phyloP scores from a whole-genome alignment of 306 rosid genomes.

The Ormosia semicastrata region DNA sequence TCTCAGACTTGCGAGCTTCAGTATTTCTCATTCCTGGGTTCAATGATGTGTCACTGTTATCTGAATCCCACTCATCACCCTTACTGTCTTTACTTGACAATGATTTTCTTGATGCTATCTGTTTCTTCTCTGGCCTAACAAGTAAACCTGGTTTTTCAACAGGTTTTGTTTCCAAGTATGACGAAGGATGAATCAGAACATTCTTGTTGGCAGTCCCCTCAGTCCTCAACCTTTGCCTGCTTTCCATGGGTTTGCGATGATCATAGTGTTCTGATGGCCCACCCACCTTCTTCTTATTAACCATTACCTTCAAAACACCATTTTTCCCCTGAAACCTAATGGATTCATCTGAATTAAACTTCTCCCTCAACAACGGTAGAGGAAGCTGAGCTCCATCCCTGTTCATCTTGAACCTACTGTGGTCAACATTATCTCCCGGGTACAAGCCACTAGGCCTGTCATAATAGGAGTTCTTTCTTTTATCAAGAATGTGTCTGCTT shows the following conservation, averaged over 20 bases:
- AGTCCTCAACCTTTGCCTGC: slow-evolving; percentile 45
- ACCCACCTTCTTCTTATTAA: slow-evolving; percentile 60
- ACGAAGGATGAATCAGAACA: slow-evolving; percentile 34
- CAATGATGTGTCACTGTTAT: slow-evolving; percentile 64
- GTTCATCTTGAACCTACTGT: slow-evolving; percentile 42
- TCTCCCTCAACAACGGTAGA: slow-evolving; percentile 48
- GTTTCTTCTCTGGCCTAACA: slow-evolving; percentile 54
- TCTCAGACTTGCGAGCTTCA: slow-evolving; percentile 45
- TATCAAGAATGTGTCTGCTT: slow-evolving; percentile 50
- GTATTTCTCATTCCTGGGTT: slow-evolving; percentile 51
- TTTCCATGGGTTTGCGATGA: slow-evolving; percentile 50
- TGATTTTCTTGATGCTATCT: slow-evolving; percentile 40
- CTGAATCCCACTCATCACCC: slow-evolving; percentile 60
- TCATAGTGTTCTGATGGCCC: slow-evolving; percentile 45
- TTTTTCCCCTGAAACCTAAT: slow-evolving; percentile 94
- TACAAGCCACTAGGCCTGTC: slow-evolving; percentile 41
- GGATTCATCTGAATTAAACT: slow-evolving; percentile 64
- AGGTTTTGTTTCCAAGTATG: slow-evolving; percentile 45
- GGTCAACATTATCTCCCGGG: slow-evolving; percentile 42
- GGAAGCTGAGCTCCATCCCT: slow-evolving; percentile 50
- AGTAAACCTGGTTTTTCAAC: slow-evolving; percentile 44
- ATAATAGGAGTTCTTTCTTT: slow-evolving; percentile 44
- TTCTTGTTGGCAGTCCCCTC: slow-evolving; percentile 55
- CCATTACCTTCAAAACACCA: slow-evolving; percentile 95
- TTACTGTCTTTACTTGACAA: slow-evolving; percentile 54